These are phyloP conservation scores for Desmodesmus armatus DNA, from an alignment of 139 green algal genomes.

Conservation along the genomic window DNA sequence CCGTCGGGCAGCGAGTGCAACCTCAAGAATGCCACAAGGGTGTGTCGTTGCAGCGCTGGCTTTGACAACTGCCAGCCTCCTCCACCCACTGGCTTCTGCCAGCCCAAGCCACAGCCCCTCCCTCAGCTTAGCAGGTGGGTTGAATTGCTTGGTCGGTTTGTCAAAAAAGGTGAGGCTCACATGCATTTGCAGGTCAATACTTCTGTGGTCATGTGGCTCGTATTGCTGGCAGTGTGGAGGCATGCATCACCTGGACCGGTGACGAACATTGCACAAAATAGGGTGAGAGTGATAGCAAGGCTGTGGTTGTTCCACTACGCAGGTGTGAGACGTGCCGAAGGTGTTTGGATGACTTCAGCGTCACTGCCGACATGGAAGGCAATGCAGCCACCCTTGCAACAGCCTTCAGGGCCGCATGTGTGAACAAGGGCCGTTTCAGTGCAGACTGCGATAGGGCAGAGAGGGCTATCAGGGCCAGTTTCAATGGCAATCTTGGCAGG, in stretches of 20 bases:
- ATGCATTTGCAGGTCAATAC: background rate
- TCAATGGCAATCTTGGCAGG: background rate
- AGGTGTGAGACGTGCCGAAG: conserved; percentile 7
- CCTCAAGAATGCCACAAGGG: background rate
- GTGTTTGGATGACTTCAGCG: background rate
- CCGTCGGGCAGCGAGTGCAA: background rate
- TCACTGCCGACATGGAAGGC: background rate
- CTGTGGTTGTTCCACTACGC: background rate
- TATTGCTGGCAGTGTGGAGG: background rate
- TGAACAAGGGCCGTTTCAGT: background rate
- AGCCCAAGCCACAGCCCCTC: background rate
- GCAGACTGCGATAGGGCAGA: background rate
- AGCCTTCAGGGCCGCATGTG: background rate
- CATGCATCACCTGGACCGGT: background rate
- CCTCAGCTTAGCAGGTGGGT: background rate
- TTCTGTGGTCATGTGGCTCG: background rate
- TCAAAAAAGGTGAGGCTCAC: too few species aligned
- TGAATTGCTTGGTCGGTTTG: background rate
- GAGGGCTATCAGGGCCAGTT: background rate
- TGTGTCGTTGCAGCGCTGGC: background rate
- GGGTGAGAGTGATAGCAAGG: background rate
- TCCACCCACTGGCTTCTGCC: background rate
- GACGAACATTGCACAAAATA: background rate
- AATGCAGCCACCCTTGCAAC: background rate
- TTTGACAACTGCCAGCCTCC: background rate